Percentiles rank a stretch among this genome's conserved stretches.
Conservation (phyloP, 805 yeast species). For the Blastobotrys peoriensis region DNA sequence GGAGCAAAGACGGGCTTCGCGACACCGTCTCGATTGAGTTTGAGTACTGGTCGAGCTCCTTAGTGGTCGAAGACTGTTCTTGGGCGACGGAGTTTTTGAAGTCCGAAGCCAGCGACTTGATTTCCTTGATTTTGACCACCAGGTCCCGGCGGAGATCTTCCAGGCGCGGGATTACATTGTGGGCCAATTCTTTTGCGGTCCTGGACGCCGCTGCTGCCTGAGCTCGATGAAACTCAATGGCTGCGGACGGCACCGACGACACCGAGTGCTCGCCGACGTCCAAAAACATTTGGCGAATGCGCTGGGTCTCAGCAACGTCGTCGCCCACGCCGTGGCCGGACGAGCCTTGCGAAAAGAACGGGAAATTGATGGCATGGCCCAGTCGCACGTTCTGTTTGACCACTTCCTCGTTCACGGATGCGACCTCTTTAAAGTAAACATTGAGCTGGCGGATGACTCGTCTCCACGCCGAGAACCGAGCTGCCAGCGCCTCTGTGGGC, state of each 20-base stretch:
- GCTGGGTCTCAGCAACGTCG: slow-evolving; percentile 30
- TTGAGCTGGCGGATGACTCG: slow-evolving; percentile 67
- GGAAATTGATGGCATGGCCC: slow-evolving; percentile 66
- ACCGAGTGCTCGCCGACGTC: slow-evolving; percentile 77
- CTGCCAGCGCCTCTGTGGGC: slow-evolving; percentile 84
- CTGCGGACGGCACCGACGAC: slow-evolving; percentile 70
- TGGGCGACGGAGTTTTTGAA: slow-evolving; percentile 69
- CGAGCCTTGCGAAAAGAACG: slow-evolving; percentile 36
- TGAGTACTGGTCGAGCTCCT: slow-evolving; percentile 45
- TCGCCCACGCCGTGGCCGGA: slow-evolving; percentile 10
- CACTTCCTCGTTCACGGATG: slow-evolving; percentile 81
- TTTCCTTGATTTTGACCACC: slow-evolving; percentile 79
- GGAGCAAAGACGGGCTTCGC: slow-evolving; percentile 36
- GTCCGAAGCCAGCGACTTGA: slow-evolving; percentile 73
- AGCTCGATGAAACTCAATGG: slow-evolving; percentile 59
- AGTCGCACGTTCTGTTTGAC: slow-evolving; percentile 75
- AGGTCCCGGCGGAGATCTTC: slow-evolving; percentile 71
- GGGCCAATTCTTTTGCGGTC: slow-evolving; percentile 54
- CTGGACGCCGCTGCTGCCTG: slow-evolving; percentile 53
- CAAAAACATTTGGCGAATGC: slow-evolving; percentile 46
- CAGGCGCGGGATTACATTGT: slow-evolving; percentile 57
- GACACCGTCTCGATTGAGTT: slow-evolving; percentile 63
- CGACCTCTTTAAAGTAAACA: slow-evolving; percentile 70
- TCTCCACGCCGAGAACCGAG: slow-evolving; percentile 83
- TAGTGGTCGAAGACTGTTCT: slow-evolving; percentile 63